Evolutionary conservation across 2,329 filamentous ascomycete species (phyloP), one percentile per base, ranked within the genome.

Genomic region (Lojkania enalia): DNA sequence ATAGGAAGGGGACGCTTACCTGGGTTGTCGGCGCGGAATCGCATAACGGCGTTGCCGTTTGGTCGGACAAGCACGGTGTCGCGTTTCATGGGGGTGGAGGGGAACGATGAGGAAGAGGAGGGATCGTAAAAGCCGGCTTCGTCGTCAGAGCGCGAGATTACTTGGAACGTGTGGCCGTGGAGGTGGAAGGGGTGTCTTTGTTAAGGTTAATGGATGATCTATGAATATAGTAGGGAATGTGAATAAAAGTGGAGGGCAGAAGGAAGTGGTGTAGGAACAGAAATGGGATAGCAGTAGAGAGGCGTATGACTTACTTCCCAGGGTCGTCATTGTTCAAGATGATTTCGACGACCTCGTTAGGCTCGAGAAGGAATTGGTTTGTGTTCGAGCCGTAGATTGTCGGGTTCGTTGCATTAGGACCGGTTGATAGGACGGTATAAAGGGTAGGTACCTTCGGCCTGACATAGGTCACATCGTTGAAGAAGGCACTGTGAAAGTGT

Each of bases 401-500:
- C 12, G 67, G 61, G 44, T 76, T 70, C 3, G 69, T 70, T 2
- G 69, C 67, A 47, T 77, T 78, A 5, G 72, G 67, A n/a, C 75
- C 73, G 25, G 81, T 80, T 3, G 81, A 83, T 3, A 95, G 75
- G 1, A 79, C 88, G 0, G 86, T 89, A 74, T 90, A 95, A 0
- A 95, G 76, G 0, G 86, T 84, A 0, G 90, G 90, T 0, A 95
- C 89, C 64, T 88, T 88, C 37, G 87, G 88, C 0, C 71, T 44
- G 3, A 80, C 79, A 66, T 91, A 95, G 20, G 87, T 89, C 51
- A 89, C 81, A 67, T 88, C 84, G 74, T 92, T 91, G 69, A 77
- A 76, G 60, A 75, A 76, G 15, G 75, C 75, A 46, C 69, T 72
- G 20, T 7, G 7, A 4, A 16, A 31, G 38, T 48, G 46, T 51